These are phyloP conservation scores for Colletotrichum tropicicola DNA, from an alignment of 2,329 filamentous ascomycete genomes.

Conservation along the genomic window DNA sequence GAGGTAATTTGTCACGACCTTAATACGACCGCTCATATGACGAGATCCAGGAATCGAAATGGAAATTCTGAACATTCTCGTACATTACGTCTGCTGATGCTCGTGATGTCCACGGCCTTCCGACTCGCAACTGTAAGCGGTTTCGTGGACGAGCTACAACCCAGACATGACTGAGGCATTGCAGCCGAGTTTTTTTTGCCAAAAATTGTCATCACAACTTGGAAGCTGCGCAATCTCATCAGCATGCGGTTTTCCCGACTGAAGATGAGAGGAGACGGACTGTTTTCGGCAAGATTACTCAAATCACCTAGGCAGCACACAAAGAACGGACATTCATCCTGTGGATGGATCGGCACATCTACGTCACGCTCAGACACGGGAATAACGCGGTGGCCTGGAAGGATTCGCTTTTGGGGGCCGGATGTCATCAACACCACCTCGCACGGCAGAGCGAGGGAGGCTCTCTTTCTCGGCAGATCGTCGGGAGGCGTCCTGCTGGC, in stretches of 20 bases:
- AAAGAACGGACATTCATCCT: neutral
- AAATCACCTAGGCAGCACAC: neutral
- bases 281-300: neutral
- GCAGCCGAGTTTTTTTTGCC: too few relatives aligned
- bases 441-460: neutral
- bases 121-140: too few relatives aligned
- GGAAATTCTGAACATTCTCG: neutral
- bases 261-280: neutral
- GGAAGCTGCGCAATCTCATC: too few relatives aligned
- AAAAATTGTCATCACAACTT: too few relatives aligned
- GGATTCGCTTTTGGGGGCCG: conserved; percentile 12
- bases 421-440: neutral
- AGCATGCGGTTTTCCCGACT: too few relatives aligned
- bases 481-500: neutral
- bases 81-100: too few relatives aligned
- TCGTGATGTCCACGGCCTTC: too few relatives aligned
- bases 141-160: too few relatives aligned
- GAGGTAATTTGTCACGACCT: neutral
- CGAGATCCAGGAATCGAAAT: too few relatives aligned
- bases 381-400: neutral
- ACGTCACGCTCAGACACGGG: conserved; percentile 3
- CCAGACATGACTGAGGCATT: too few relatives aligned
- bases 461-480: conserved; percentile 2
- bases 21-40: too few relatives aligned
- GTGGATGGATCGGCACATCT: neutral